These are phyloP conservation scores for Pleurotus citrinopileatus DNA, from an alignment of 768 basidiomycete species.

Conservation along the genomic window DNA sequence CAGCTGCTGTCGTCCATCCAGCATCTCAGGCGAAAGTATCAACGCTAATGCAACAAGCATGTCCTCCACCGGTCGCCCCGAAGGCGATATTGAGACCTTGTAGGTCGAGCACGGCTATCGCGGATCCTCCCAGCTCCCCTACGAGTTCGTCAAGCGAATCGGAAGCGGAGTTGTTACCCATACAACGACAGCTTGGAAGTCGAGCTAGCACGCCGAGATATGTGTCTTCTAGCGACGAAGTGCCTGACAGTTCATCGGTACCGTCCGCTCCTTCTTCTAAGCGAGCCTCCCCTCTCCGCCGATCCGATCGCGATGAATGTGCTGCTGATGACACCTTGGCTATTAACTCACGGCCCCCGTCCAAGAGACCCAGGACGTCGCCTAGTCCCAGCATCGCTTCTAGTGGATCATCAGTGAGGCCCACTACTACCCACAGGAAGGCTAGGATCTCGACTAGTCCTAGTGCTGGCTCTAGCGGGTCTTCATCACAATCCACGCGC, in stretches of 20 bases:
- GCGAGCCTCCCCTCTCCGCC: background rate
- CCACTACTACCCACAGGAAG: background rate
- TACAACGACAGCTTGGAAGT: background rate
- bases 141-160: background rate
- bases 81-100: slow-evolving; percentile 4
- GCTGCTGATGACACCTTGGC: background rate
- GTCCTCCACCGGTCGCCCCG: background rate
- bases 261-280: background rate
- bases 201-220: background rate
- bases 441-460: background rate
- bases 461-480: slow-evolving; percentile 2
- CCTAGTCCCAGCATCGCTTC: background rate
- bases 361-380: background rate
- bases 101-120: background rate
- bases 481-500: background rate
- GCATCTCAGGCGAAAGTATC: background rate
- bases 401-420: background rate
- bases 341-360: background rate
- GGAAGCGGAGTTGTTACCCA: slow-evolving; percentile 4
- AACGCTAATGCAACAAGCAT: background rate
- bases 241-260: background rate
- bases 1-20: background rate
- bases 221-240: background rate
- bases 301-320: background rate
- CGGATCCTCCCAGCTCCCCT: background rate